Percentiles rank a stretch among this genome's conserved stretches.
Evolutionary conservation across 352 stramenopile species (phyloP).

Genomic region (Globisporangium canariense): DNA sequence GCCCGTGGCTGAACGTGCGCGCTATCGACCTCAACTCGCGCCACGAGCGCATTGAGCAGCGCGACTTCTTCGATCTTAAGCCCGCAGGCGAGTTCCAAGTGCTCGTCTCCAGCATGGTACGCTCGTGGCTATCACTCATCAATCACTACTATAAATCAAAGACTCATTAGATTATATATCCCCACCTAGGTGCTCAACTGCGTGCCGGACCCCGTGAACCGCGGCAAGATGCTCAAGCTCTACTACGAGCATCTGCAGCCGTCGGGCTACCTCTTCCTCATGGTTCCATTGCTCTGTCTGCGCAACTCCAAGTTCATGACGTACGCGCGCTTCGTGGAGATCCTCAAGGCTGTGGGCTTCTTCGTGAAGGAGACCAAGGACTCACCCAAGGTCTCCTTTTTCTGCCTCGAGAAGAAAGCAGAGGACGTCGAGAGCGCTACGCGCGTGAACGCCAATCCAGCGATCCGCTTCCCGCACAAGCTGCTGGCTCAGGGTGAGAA

Average conservation of each 20-base stretch:
- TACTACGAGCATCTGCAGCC: constrained; percentile 57
- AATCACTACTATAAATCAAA: background rate
- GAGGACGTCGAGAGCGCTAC: constrained; percentile 17
- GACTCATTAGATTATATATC: background rate
- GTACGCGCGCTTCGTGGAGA: constrained; percentile 56
- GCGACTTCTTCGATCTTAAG: constrained; percentile 89
- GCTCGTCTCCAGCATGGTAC: constrained; percentile 91
- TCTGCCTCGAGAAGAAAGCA: constrained; percentile 56
- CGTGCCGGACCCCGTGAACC: constrained; percentile 86
- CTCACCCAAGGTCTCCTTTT: constrained; percentile 79
- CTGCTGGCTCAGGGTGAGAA: constrained; percentile 45
- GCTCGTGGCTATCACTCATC: background rate
- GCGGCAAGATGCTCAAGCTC: constrained; percentile 73
- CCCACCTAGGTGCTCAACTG: constrained; percentile 89
- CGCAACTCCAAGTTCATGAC: constrained; percentile 78
- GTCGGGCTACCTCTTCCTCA: constrained; percentile 61
- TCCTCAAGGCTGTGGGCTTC: constrained; percentile 73
- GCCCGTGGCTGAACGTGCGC: constrained; percentile 88
- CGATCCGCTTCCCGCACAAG: constrained; percentile 40
- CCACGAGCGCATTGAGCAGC: constrained; percentile 88
- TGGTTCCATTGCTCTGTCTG: constrained; percentile 74
- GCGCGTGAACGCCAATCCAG: constrained; percentile 15
- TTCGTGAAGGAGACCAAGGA: constrained; percentile 66
- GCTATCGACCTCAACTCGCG: constrained; percentile 95
- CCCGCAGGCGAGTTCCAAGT: constrained; percentile 81